These are phyloP conservation scores for Dendrocalamus latiflorus DNA, from an alignment of 202 grass and related monocot genomes.

Conservation along the genomic window DNA sequence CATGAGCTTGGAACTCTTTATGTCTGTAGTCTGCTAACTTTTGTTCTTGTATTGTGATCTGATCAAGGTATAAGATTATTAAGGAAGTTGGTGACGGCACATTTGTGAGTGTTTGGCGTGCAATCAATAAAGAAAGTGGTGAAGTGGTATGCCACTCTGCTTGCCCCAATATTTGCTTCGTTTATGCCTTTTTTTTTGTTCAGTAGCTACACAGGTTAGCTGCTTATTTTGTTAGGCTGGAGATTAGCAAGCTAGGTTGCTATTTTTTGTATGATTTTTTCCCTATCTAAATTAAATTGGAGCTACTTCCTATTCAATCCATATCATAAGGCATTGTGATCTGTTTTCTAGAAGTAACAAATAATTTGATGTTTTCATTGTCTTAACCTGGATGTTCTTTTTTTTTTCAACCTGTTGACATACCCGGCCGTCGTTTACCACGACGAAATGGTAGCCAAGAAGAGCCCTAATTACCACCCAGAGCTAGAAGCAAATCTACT, in stretches of 20 bases:
- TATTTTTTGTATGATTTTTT: background rate
- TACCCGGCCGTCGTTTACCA: background rate
- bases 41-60: too few relatives aligned
- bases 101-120: too few relatives aligned
- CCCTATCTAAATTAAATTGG: background rate
- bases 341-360: background rate
- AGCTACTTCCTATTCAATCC: background rate
- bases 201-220: background rate
- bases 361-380: background rate
- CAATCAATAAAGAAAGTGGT: too few relatives aligned
- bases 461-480: too few relatives aligned
- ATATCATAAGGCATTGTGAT: background rate
- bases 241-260: too few relatives aligned
- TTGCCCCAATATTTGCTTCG: slow-evolving; percentile 7
- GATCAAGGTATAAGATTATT: too few relatives aligned
- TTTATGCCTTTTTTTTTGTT: background rate
- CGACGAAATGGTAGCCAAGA: too few relatives aligned
- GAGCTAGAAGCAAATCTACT: too few relatives aligned
- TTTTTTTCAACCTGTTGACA: background rate
- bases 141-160: slow-evolving; percentile 55
- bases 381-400: background rate
- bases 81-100: too few relatives aligned
- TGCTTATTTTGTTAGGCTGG: background rate
- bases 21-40: too few relatives aligned
- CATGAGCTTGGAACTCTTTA: too few relatives aligned